Conservation (phyloP, 371 early-diverging fungal species). For the Parasitella parasitica region DNA sequence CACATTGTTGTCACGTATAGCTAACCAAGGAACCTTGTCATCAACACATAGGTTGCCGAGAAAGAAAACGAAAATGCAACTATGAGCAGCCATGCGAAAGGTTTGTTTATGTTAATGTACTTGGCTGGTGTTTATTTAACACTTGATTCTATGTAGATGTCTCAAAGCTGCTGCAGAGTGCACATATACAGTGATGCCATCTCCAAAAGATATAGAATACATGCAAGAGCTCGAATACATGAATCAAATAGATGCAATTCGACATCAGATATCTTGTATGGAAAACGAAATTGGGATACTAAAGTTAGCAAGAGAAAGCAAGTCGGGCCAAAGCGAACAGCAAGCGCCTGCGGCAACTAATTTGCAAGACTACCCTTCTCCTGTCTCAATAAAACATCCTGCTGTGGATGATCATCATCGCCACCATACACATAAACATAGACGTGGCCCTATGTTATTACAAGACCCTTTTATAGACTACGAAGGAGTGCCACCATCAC, state of each 20-base stretch:
- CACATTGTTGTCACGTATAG: too few species aligned
- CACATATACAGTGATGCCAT: constrained; percentile 32
- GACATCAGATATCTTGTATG: constrained; percentile 18
- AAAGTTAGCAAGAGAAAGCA: not conserved
- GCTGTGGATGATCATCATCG: not conserved
- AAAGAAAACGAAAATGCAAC: constrained; percentile 40
- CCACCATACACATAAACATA: not conserved
- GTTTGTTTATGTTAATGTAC: constrained; percentile 12
- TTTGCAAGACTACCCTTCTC: constrained; percentile 17
- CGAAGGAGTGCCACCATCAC: not conserved
- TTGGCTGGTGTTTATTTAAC: not conserved
- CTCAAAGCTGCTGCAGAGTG: constrained; percentile 26
- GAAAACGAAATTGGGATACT: constrained; percentile 15
- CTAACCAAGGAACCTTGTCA: too few species aligned
- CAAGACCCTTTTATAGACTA: not conserved
- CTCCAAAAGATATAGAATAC: constrained; percentile 46
- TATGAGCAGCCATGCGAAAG: constrained; percentile 43
- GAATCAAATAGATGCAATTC: constrained; percentile 14
- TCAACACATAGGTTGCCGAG: constrained; percentile 24
- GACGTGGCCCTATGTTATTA: not conserved
- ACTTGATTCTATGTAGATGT: constrained; percentile 21
- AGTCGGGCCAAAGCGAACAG: not conserved
- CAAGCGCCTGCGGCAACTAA: not conserved
- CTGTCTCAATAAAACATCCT: not conserved
- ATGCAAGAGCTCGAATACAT: constrained; percentile 23